Conservation (phyloP, 257 asterid species). For the Solanum virginianum region DNA sequence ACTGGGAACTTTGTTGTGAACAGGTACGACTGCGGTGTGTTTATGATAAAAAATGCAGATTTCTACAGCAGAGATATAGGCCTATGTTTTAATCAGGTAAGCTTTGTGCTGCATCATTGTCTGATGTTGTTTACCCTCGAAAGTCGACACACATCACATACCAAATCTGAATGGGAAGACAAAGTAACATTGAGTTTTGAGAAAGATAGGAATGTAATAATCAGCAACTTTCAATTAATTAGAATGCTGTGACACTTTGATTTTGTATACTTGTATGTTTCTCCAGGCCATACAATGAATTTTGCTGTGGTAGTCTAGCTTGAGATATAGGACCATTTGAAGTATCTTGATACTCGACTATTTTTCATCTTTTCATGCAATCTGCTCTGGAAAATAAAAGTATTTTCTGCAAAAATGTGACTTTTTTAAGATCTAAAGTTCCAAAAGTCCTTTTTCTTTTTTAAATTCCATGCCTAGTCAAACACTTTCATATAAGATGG, state of each 20-base stretch:
- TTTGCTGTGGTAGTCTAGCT: neutral
- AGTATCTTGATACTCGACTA: neutral
- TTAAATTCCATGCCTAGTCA: neutral
- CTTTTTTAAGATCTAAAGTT: neutral
- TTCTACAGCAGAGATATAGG: constrained; percentile 81
- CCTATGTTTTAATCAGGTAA: constrained; percentile 73
- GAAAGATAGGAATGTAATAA: neutral
- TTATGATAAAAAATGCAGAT: constrained; percentile 89
- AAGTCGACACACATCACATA: neutral
- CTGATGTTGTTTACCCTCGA: neutral
- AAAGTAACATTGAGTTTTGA: neutral
- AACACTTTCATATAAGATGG: neutral
- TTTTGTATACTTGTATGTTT: neutral
- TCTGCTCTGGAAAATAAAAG: neutral
- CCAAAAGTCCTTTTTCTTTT: neutral
- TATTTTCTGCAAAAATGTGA: neutral
- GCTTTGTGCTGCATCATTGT: neutral
- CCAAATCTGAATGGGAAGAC: neutral
- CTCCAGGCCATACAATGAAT: neutral
- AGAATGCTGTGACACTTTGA: neutral
- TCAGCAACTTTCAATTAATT: neutral
- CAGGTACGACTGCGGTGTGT: constrained; percentile 92
- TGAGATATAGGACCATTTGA: neutral
- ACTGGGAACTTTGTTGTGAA: neutral
- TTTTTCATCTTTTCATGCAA: neutral